Percentiles rank a stretch among this genome's conserved stretches.
These are phyloP conservation scores for Chiua virens DNA, from an alignment of 768 basidiomycete genomes.

Conservation along the genomic window DNA sequence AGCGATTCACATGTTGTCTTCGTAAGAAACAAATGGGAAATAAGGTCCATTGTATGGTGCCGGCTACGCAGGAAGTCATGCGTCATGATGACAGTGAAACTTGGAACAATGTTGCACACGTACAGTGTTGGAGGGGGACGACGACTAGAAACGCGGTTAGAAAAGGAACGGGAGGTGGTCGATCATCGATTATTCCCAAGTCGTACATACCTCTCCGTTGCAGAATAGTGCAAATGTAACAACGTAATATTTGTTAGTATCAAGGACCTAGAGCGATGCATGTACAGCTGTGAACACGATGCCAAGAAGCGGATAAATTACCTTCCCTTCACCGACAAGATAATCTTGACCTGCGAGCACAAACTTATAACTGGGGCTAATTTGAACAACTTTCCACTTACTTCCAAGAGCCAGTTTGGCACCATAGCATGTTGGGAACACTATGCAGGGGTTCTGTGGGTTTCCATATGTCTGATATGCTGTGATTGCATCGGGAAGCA, in stretches of 20 bases:
- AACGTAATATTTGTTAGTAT: slow-evolving; percentile 51
- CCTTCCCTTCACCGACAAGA: slow-evolving; percentile 54
- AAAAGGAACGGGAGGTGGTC: not conserved
- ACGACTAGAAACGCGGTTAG: slow-evolving; percentile 40
- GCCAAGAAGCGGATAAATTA: slow-evolving; percentile 7
- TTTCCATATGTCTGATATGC: slow-evolving; percentile 60
- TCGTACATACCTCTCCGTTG: slow-evolving; percentile 55
- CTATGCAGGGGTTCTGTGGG: slow-evolving; percentile 51
- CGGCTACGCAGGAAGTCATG: slow-evolving; percentile 34
- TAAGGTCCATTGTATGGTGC: slow-evolving; percentile 59
- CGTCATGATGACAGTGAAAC: not conserved
- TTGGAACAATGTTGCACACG: not conserved
- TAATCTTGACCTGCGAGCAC: slow-evolving; percentile 43
- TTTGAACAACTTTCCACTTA: slow-evolving; percentile 24
- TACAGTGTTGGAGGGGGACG: slow-evolving; percentile 58
- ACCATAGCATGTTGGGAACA: slow-evolving; percentile 61
- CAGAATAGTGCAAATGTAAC: slow-evolving; percentile 60
- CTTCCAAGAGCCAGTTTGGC: slow-evolving; percentile 45
- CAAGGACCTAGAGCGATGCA: slow-evolving; percentile 38
- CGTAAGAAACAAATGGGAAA: slow-evolving; percentile 55
- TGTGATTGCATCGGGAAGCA: slow-evolving; percentile 56
- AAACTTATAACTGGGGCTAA: not conserved
- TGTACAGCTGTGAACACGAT: not conserved
- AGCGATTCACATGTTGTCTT: slow-evolving; percentile 51
- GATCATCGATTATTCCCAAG: not conserved